Conservation (phyloP, 352 stramenopile genomes). For the Globisporangium emineosum region DNA sequence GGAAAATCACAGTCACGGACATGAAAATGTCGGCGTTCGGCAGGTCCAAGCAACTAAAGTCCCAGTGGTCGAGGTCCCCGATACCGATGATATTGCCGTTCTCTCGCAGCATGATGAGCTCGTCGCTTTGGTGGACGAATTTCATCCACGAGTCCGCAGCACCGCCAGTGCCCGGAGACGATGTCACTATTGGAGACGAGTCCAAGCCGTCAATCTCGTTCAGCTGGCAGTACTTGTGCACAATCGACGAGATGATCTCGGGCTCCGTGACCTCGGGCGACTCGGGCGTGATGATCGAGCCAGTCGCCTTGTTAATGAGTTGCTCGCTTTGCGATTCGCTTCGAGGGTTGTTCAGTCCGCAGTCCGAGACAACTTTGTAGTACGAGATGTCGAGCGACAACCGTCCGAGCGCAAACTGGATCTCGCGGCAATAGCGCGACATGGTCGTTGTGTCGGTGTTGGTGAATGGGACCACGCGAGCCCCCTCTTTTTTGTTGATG, state of each 20-base stretch:
- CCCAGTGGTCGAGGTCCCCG: constrained; percentile 46
- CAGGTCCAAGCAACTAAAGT: constrained; percentile 51
- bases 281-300: constrained; percentile 8
- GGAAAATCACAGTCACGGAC: constrained; percentile 45
- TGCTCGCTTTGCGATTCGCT: constrained; percentile 5
- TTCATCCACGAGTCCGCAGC: constrained; percentile 14
- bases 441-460: constrained; percentile 40
- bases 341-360: constrained; percentile 23
- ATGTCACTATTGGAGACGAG: constrained; percentile 16
- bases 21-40: constrained; percentile 52
- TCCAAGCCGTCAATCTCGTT: constrained; percentile 44
- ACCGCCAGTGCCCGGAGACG: background rate
- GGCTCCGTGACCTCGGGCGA: constrained; percentile 36
- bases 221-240: constrained; percentile 58
- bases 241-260: constrained; percentile 56
- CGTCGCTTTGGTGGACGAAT: constrained; percentile 10
- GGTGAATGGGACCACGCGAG: constrained; percentile 47
- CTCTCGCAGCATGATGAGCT: constrained; percentile 18
- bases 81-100: constrained; percentile 38
- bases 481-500: constrained; percentile 79
- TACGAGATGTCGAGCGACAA: constrained; percentile 68
- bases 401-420: constrained; percentile 59
- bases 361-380: constrained; percentile 64
- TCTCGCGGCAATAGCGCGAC: constrained; percentile 57
- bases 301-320: constrained; percentile 8